Evolutionary conservation across 2,329 filamentous ascomycete species (phyloP).

Genomic region (Berkeleyomyces rouxiae): DNA sequence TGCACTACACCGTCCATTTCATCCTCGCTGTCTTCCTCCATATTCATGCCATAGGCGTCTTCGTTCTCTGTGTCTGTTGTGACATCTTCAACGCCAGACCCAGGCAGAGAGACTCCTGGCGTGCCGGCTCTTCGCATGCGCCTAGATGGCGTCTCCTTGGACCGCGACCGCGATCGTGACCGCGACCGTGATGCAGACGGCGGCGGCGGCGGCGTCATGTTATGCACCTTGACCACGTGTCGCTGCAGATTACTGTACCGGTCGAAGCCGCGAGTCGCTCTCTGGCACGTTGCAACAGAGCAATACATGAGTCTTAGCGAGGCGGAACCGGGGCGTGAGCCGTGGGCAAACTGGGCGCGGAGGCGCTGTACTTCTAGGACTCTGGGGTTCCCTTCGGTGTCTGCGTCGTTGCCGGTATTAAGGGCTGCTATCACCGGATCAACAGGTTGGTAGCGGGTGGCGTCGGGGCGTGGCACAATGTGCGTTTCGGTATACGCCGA

Average conservation of each 20-base stretch:
- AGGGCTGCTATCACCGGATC: slow-evolving; percentile 17
- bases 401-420: slow-evolving; percentile 17
- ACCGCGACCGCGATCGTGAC: slow-evolving; percentile 21
- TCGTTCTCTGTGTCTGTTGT: slow-evolving; percentile 11
- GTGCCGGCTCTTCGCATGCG: slow-evolving; percentile 9
- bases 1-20: slow-evolving; percentile 48
- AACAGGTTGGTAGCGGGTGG: not conserved
- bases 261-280: slow-evolving; percentile 23
- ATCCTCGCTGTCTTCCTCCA: slow-evolving; percentile 28
- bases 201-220: slow-evolving; percentile 14
- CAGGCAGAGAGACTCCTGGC: not conserved
- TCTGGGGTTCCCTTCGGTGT: not conserved
- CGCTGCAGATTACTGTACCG: slow-evolving; percentile 23
- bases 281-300: slow-evolving; percentile 23
- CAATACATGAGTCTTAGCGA: slow-evolving; percentile 20
- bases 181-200: slow-evolving; percentile 11
- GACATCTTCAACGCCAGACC: not conserved
- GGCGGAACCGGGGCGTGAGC: not conserved
- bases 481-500: not conserved
- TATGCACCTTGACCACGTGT: slow-evolving; percentile 25
- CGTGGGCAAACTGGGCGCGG: not conserved
- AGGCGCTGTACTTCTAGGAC: not conserved
- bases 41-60: slow-evolving; percentile 12
- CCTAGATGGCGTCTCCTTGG: slow-evolving; percentile 23
- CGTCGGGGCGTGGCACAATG: not conserved